These are phyloP conservation scores for Globisporangium solare DNA, from an alignment of 352 stramenopile species.

Conservation along the genomic window DNA sequence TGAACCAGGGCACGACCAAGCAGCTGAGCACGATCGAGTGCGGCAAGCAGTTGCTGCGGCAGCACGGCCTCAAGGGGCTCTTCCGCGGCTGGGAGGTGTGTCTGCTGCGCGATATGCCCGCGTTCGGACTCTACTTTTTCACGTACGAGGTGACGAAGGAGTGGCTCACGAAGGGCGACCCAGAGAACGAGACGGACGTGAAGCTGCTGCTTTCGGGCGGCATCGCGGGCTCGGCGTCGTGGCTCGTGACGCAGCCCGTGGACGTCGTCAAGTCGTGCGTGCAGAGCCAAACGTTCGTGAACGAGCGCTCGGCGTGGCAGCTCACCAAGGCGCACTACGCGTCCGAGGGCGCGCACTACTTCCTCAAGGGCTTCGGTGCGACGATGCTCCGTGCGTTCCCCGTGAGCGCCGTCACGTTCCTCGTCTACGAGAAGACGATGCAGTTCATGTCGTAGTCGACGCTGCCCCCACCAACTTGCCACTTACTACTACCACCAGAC, in stretches of 20 bases:
- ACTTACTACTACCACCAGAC: background rate
- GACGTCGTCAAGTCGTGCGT: constrained; percentile 90
- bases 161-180: constrained; percentile 38
- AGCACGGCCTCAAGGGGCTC: constrained; percentile 38
- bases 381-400: constrained; percentile 81
- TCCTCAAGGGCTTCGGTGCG: constrained; percentile 78
- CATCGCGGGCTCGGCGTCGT: constrained; percentile 72
- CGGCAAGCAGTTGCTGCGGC: constrained; percentile 31
- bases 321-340: constrained; percentile 40
- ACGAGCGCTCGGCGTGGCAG: constrained; percentile 37
- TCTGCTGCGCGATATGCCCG: constrained; percentile 67
- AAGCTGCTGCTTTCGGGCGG: constrained; percentile 73
- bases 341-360: constrained; percentile 54
- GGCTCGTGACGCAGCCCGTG: constrained; percentile 75
- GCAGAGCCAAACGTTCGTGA: constrained; percentile 60
- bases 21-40: constrained; percentile 47
- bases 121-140: constrained; percentile 81
- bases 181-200: constrained; percentile 58
- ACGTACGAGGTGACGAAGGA: constrained; percentile 72
- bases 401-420: constrained; percentile 79
- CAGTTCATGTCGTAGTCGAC: constrained; percentile 56
- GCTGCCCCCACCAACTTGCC: background rate
- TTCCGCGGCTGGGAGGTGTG: constrained; percentile 71
- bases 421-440: constrained; percentile 85
- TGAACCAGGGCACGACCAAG: constrained; percentile 36